These are phyloP conservation scores for Anethum foeniculum DNA, from an alignment of 140 eudicot genomes.

Conservation along the genomic window DNA sequence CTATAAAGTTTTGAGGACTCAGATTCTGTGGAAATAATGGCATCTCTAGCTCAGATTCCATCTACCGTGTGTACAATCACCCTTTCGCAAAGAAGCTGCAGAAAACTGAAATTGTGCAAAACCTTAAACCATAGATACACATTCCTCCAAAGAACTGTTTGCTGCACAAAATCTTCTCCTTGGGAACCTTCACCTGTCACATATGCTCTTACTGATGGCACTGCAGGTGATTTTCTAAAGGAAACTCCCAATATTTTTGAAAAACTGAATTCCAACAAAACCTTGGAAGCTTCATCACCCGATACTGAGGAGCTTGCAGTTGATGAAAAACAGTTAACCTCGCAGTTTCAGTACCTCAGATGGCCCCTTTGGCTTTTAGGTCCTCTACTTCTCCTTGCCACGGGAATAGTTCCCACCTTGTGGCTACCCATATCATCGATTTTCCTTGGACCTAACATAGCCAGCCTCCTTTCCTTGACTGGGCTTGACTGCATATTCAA, in stretches of 20 bases:
- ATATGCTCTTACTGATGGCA: conserved; percentile 39
- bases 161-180: conserved; percentile 47
- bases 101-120: conserved; percentile 25
- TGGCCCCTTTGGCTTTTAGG: conserved; percentile 92
- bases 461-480: conserved; percentile 78
- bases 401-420: conserved; percentile 88
- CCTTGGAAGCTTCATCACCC: conserved; percentile 24
- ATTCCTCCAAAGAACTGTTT: conserved; percentile 23
- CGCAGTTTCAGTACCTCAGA: conserved; percentile 39
- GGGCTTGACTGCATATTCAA: conserved; percentile 94
- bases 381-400: conserved; percentile 60
- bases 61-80: conserved; percentile 28
- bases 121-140: conserved; percentile 27
- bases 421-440: conserved; percentile 89
- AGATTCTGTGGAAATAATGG: conserved; percentile 31
- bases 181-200: conserved; percentile 83
- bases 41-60: conserved; percentile 32
- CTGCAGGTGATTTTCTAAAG: conserved; percentile 31
- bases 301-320: conserved; percentile 23
- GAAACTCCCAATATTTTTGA: conserved; percentile 47
- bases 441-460: conserved; percentile 81
- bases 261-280: conserved; percentile 32
- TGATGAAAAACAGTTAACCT: conserved; percentile 4
- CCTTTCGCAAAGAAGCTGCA: conserved; percentile 22
- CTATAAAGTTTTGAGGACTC: neutral